Conservation (phyloP, 2,329 filamentous ascomycete genomes). For the Sclerotinia glacialis region DNA sequence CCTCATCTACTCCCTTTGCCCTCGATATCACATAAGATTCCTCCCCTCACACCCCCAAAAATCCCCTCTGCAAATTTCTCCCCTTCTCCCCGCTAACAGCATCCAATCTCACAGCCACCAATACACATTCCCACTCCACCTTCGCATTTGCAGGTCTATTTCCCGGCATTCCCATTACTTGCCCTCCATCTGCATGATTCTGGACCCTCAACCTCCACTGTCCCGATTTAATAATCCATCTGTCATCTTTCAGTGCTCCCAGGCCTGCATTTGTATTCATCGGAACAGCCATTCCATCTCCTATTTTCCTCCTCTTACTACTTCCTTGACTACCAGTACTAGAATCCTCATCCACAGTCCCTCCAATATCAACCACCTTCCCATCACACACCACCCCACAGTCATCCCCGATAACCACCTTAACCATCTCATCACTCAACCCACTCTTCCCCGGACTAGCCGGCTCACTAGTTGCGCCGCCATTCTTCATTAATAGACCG, state of each 20-base stretch:
- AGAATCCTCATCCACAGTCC: neutral
- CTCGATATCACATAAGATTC: too few species aligned
- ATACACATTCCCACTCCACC: constrained; percentile 63
- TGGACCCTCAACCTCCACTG: constrained; percentile 73
- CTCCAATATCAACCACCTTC: constrained; percentile 32
- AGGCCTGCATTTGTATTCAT: neutral
- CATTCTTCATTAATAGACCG: constrained; percentile 64
- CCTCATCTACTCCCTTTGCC: too few species aligned
- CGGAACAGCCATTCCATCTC: neutral
- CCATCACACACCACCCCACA: constrained; percentile 60
- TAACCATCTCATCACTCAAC: constrained; percentile 67
- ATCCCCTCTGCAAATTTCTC: constrained; percentile 63
- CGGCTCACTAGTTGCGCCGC: constrained; percentile 59
- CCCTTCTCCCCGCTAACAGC: constrained; percentile 63
- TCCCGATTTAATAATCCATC: constrained; percentile 64
- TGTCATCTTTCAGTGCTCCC: constrained; percentile 26
- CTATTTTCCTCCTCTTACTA: constrained; percentile 26
- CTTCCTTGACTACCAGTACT: constrained; percentile 3
- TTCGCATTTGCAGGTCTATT: constrained; percentile 42
- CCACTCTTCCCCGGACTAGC: constrained; percentile 67
- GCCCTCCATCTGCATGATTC: constrained; percentile 45
- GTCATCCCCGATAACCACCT: constrained; percentile 59
- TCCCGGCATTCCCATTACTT: constrained; percentile 64
- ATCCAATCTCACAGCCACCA: constrained; percentile 75
- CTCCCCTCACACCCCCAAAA: constrained; percentile 46